Conservation (phyloP, 2,329 filamentous ascomycete genomes). For the Diaporthe nobilis region DNA sequence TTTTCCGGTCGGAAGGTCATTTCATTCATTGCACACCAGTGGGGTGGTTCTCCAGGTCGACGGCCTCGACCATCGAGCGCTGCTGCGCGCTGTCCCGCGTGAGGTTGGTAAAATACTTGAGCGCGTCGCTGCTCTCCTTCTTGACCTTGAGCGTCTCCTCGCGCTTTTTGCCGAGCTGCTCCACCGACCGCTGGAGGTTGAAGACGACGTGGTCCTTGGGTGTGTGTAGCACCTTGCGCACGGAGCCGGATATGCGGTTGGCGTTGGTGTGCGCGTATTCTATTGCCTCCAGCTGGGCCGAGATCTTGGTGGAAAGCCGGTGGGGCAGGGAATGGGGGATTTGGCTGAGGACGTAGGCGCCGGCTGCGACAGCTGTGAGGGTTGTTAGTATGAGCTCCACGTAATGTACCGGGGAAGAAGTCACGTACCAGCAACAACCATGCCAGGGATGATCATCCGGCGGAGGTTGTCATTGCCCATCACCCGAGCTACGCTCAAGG, state of each 20-base stretch:
- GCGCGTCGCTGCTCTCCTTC: constrained; percentile 86
- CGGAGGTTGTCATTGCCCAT: constrained; percentile 86
- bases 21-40: constrained; percentile 11
- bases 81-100: constrained; percentile 75
- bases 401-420: not conserved
- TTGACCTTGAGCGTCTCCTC: constrained; percentile 88
- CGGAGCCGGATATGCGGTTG: constrained; percentile 84
- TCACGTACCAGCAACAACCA: constrained; percentile 82
- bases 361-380: constrained; percentile 76
- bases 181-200: constrained; percentile 85
- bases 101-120: constrained; percentile 91
- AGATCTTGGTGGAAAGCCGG: constrained; percentile 87
- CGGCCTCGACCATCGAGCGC: constrained; percentile 62
- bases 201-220: constrained; percentile 90
- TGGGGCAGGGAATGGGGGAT: constrained; percentile 92
- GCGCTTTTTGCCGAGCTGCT: constrained; percentile 83
- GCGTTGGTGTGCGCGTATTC: constrained; percentile 96
- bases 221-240: constrained; percentile 89
- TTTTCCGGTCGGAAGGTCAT: not conserved
- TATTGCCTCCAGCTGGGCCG: constrained; percentile 81
- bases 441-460: constrained; percentile 83
- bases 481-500: constrained; percentile 83
- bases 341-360: constrained; percentile 85
- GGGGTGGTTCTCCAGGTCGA: constrained; percentile 70
- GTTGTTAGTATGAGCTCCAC: constrained; percentile 49